phyloP scores from a whole-genome alignment of 345 rosid species.

The Reutealis trisperma region DNA sequence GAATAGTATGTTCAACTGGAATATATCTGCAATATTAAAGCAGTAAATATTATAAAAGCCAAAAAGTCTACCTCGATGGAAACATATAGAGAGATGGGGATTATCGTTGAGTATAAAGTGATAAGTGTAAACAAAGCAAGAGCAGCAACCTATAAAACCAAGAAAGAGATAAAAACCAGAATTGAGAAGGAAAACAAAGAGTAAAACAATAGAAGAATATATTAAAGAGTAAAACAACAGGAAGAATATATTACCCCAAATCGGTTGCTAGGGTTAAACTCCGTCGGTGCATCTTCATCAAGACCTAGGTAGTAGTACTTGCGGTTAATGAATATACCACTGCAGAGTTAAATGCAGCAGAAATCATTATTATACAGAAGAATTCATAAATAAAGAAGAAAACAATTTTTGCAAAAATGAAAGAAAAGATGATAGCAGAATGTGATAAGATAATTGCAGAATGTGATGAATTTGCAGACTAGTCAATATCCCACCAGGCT shows the following conservation, averaged over 20 bases:
- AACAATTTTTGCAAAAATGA: neutral
- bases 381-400: conserved; percentile 9
- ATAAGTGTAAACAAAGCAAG: conserved; percentile 84
- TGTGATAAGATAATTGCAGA: conserved; percentile 13
- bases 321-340: conserved; percentile 78
- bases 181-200: neutral
- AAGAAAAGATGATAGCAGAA: conserved; percentile 12
- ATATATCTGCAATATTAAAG: neutral
- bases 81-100: conserved; percentile 96
- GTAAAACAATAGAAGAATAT: neutral
- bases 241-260: conserved; percentile 57
- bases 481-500: conserved; percentile 62
- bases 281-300: conserved; percentile 37
- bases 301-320: conserved; percentile 74
- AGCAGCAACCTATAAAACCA: conserved; percentile 64
- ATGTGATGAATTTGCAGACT: conserved; percentile 14
- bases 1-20: conserved; percentile 20
- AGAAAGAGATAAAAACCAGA: conserved; percentile 7
- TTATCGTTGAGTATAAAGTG: conserved; percentile 90
- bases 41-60: conserved; percentile 16
- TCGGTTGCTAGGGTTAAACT: conserved; percentile 75
- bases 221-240: neutral
- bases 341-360: conserved; percentile 47
- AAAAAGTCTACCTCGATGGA: conserved; percentile 81
- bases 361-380: conserved; percentile 17